These are phyloP conservation scores for Linum tenue DNA, from an alignment of 345 rosid genomes.

Conservation along the genomic window DNA sequence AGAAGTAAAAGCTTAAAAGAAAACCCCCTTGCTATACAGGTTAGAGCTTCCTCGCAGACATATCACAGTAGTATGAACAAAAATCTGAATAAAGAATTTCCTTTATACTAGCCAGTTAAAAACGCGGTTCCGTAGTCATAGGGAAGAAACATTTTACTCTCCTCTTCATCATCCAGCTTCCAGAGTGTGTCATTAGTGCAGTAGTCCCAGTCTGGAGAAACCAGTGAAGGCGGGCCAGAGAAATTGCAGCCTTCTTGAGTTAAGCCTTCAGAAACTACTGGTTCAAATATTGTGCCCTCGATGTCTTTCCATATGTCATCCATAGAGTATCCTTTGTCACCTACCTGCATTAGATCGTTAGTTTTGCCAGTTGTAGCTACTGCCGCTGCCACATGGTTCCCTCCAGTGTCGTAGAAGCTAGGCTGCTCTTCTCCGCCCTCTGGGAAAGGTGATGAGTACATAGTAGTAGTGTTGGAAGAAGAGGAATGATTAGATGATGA, in stretches of 20 bases:
- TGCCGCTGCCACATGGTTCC: slow-evolving; percentile 16
- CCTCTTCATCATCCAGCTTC: slow-evolving; percentile 52
- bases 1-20: background rate
- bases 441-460: slow-evolving; percentile 32
- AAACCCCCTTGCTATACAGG: slow-evolving; percentile 30
- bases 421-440: slow-evolving; percentile 33
- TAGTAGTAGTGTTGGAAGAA: slow-evolving; percentile 41
- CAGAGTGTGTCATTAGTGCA: slow-evolving; percentile 43
- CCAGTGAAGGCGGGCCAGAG: slow-evolving; percentile 30
- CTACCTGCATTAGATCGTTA: slow-evolving; percentile 30
- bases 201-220: slow-evolving; percentile 58
- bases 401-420: slow-evolving; percentile 83
- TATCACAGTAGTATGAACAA: background rate
- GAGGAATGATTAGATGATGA: slow-evolving; percentile 48
- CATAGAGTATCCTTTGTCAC: slow-evolving; percentile 45
- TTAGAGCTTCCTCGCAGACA: slow-evolving; percentile 28
- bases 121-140: background rate
- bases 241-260: slow-evolving; percentile 35
- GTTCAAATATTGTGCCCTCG: slow-evolving; percentile 36
- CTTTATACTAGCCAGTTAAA: background rate
- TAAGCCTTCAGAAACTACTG: slow-evolving; percentile 34
- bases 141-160: slow-evolving; percentile 22
- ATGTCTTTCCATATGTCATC: slow-evolving; percentile 94
- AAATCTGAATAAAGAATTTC: background rate
- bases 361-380: slow-evolving; percentile 21